Base-by-base conservation (phyloP, 441 rosid genomes). In the Manihot esculenta region DNA sequence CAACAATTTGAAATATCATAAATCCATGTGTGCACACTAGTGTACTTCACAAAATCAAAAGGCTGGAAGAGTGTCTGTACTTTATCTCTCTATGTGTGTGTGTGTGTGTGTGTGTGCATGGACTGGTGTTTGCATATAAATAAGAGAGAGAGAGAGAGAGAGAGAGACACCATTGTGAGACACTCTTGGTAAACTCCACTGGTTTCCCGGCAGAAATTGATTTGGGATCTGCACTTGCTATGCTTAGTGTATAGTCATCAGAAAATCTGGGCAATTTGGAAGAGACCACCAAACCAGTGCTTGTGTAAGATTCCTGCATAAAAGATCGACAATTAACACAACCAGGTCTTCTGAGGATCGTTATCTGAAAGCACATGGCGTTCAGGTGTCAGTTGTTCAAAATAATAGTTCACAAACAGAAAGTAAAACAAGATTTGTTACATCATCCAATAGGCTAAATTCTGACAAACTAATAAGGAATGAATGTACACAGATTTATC, bases 261-360 rank as follows among this genome's bases (percentile, higher is more conserved):
- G 97, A 90, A 85, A 92, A 94, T 78, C 97, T 92, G 2, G 97
- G 96, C 75, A 92, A 74, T 78, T 92, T 92, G 51, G 97, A 92
- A 63, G 97, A 90, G 66, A 94, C 86, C 64, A 86, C 83, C 84
- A 94, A 78, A 24, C 97, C 97, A 42, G 97, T 94, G 88, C 97
- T 88, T 45, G 91, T 85, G 79, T 89, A 85, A 69, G 93, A 94
- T 66, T 97, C 97, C 98, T 94, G 84, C 64, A 68, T 54, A 49
- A 71, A 66, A 60, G 42, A 11, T 24, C 2, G 9, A 45, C 4
- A 45, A n/a, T 68, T 38, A 63, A 56, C 30, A 33, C 48, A 33
- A 47, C n/a, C n/a, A 24, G 55, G 23, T 33, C 20, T 77, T 54
- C 24, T 5, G 17, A 21, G 47, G 49, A 54, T 55, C 21, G 7